Percentiles rank a stretch among this genome's conserved stretches.
Evolutionary conservation across 192 early-diverging fungal genomes (phyloP).

Genomic region (Linnemannia schmuckeri): DNA sequence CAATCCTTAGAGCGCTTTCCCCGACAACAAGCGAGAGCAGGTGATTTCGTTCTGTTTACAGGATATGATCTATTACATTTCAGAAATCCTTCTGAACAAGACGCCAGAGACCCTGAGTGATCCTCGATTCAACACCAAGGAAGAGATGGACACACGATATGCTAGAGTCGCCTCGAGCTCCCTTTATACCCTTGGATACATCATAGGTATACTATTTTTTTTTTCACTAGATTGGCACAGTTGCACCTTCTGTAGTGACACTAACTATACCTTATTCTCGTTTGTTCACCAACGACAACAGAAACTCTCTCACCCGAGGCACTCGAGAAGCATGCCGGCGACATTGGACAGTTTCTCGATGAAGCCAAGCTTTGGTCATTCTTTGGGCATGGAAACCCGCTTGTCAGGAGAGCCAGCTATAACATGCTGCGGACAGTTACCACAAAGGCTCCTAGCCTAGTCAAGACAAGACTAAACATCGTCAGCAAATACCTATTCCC

Average conservation of each 20-base stretch:
- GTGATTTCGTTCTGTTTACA: conserved; percentile 83
- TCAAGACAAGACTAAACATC: conserved; percentile 58
- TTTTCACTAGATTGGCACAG: not conserved
- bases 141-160: conserved; percentile 83
- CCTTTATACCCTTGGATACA: conserved; percentile 66
- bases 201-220: conserved; percentile 57
- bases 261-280: not conserved
- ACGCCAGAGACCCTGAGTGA: conserved; percentile 88
- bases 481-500: conserved; percentile 72
- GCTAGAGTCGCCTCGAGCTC: conserved; percentile 73
- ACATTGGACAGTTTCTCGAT: conserved; percentile 66
- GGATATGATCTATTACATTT: conserved; percentile 79
- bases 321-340: conserved; percentile 40
- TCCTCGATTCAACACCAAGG: conserved; percentile 76
- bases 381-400: conserved; percentile 56
- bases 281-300: not conserved
- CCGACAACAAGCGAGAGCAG: conserved; percentile 78
- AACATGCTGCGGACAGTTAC: conserved; percentile 66
- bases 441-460: conserved; percentile 62
- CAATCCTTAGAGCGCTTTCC: conserved; percentile 78
- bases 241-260: not conserved
- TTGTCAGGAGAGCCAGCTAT: conserved; percentile 73
- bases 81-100: conserved; percentile 79
- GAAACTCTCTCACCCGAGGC: conserved; percentile 42
- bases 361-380: conserved; percentile 69